phyloP scores from a whole-genome alignment of 164 flowering plant species.

The Akebia trifoliata region DNA sequence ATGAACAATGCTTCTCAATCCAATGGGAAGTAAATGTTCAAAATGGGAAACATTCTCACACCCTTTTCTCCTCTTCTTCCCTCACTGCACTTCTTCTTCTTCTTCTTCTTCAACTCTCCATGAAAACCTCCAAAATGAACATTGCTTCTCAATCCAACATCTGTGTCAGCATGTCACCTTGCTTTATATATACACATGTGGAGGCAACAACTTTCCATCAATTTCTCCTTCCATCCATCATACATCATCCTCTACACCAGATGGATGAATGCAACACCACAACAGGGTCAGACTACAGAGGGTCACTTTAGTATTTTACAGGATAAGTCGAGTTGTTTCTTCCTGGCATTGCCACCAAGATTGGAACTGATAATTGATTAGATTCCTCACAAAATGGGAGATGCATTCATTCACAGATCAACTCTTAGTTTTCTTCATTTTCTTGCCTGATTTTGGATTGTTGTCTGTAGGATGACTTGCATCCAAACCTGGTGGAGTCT shows the following conservation, averaged over 20 bases:
- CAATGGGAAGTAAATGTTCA: no score
- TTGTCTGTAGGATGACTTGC: constrained; percentile 23
- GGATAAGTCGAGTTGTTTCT: constrained; percentile 2
- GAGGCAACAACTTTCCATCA: constrained; percentile 13
- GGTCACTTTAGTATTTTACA: constrained; percentile 7
- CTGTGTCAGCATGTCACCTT: constrained; percentile 41
- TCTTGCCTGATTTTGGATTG: constrained; percentile 50
- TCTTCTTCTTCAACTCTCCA: no score
- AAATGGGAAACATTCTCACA: no score
- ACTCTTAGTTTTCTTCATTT: constrained; percentile 54
- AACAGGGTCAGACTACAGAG: not conserved
- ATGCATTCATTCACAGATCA: constrained; percentile 18
- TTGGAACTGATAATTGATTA: not conserved
- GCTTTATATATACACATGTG: constrained; percentile 28
- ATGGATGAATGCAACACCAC: not conserved
- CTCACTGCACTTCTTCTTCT: no score
- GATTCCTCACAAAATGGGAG: not conserved
- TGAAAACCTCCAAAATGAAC: constrained; percentile 1
- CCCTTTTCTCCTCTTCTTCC: no score
- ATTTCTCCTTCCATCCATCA: not conserved
- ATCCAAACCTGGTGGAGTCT: no score
- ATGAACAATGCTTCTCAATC: no score
- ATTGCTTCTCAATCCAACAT: constrained; percentile 12
- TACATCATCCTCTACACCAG: constrained; percentile 2
- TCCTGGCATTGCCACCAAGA: constrained; percentile 12